A percentile compares a stretch with the other conserved stretches of the same genome.
Evolutionary conservation across 306 rosid genomes (phyloP).

Genomic region (Pyrus pyrifolia): DNA sequence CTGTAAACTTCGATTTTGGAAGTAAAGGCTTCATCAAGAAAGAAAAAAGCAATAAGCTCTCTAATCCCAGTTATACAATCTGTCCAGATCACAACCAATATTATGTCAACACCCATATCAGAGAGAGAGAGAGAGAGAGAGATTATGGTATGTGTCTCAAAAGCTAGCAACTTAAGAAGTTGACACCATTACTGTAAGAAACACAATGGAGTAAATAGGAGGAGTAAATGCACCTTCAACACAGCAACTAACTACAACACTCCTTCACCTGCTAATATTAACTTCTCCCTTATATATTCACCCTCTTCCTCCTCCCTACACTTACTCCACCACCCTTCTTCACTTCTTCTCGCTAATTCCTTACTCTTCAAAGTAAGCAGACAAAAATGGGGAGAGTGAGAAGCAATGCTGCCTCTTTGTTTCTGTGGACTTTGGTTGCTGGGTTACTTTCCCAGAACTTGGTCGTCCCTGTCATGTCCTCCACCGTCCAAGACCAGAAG

Average conservation of each 20-base stretch:
- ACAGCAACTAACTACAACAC: constrained; percentile 62
- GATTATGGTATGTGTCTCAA: not conserved
- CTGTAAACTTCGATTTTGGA: too few relatives aligned
- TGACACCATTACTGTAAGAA: constrained; percentile 11
- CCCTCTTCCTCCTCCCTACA: constrained; percentile 14
- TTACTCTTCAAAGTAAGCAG: not conserved
- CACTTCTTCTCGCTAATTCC: not conserved
- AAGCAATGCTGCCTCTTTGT: constrained; percentile 30
- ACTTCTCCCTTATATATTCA: constrained; percentile 53
- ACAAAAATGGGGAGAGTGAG: constrained; percentile 27
- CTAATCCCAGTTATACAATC: not conserved
- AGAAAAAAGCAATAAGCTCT: not conserved
- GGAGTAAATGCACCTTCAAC: constrained; percentile 66
- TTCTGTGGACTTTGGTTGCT: constrained; percentile 35
- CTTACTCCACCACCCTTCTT: constrained; percentile 11
- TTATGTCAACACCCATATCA: not conserved
- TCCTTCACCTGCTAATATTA: constrained; percentile 66
- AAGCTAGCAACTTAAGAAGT: not conserved
- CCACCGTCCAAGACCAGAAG: constrained; percentile 59
- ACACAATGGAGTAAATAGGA: constrained; percentile 27
- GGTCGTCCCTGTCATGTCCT: constrained; percentile 43
- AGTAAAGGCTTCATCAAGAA: not conserved
- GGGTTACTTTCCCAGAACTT: constrained; percentile 55
- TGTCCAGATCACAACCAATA: not conserved
- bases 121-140: not conserved